A percentile compares a stretch with the other conserved stretches of the same genome.
These are phyloP conservation scores for Nemania sp. DNA, from an alignment of 2,329 filamentous ascomycete genomes.

Conservation along the genomic window DNA sequence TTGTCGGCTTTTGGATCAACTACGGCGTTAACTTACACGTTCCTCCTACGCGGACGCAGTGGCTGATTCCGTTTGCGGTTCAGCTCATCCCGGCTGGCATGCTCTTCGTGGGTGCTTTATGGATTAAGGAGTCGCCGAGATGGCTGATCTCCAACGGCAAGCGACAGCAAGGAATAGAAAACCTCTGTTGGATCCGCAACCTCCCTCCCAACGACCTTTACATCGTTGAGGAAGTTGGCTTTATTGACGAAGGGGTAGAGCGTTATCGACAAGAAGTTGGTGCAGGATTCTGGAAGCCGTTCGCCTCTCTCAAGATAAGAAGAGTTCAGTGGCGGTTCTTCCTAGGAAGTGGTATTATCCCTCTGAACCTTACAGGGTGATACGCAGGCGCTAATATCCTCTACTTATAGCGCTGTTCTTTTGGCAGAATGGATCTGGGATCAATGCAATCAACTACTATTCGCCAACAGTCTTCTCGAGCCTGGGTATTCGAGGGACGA, in stretches of 20 bases:
- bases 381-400: slow-evolving; percentile 1
- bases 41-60: slow-evolving; percentile 54
- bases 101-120: slow-evolving; percentile 61
- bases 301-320: slow-evolving; percentile 58
- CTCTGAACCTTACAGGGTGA: background rate
- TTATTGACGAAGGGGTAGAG: slow-evolving; percentile 71
- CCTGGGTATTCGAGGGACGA: slow-evolving; percentile 62
- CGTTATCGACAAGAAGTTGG: slow-evolving; percentile 65
- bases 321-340: slow-evolving; percentile 72
- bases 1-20: slow-evolving; percentile 69
- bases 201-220: slow-evolving; percentile 61
- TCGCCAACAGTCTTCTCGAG: slow-evolving; percentile 65
- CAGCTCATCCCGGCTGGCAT: slow-evolving; percentile 69
- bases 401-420: slow-evolving; percentile 63
- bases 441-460: slow-evolving; percentile 71
- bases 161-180: slow-evolving; percentile 60
- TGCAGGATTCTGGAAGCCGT: slow-evolving; percentile 75
- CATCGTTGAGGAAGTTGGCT: slow-evolving; percentile 72
- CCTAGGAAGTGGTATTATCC: slow-evolving; percentile 58
- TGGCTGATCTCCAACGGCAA: slow-evolving; percentile 68
- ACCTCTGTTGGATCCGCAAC: slow-evolving; percentile 67
- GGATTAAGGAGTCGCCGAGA: slow-evolving; percentile 67
- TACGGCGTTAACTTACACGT: slow-evolving; percentile 61
- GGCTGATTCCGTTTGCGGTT: slow-evolving; percentile 67
- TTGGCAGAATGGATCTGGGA: slow-evolving; percentile 76